These are phyloP conservation scores for Xylaria sp. DNA, from an alignment of 2,329 filamentous ascomycete species.

Conservation along the genomic window DNA sequence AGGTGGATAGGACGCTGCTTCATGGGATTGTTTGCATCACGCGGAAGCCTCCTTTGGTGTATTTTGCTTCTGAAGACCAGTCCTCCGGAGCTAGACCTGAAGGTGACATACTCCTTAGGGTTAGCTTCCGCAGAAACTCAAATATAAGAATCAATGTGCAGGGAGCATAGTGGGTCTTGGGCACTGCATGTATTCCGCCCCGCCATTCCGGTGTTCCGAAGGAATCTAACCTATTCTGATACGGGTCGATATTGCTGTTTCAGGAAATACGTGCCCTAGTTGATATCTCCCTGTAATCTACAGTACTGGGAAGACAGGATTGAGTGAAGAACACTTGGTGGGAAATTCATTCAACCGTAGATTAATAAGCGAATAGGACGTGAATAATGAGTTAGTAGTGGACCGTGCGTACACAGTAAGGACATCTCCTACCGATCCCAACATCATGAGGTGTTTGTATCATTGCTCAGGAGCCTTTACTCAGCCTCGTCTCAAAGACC, in stretches of 20 bases:
- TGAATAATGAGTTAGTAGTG: neutral
- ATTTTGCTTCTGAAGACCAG: no score
- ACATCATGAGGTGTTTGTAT: neutral
- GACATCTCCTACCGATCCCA: neutral
- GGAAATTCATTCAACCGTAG: neutral
- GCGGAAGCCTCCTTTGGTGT: no score
- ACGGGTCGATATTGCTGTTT: neutral
- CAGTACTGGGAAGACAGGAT: neutral
- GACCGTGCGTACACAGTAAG: neutral
- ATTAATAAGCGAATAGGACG: neutral
- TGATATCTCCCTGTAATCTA: neutral
- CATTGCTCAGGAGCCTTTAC: slow-evolving; percentile 5
- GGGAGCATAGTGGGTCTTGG: neutral
- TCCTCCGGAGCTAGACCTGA: neutral
- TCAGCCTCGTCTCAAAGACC: neutral
- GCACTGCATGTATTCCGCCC: neutral
- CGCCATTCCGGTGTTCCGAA: neutral
- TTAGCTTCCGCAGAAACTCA: neutral
- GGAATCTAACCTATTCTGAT: neutral
- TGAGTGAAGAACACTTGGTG: neutral
- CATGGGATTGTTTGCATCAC: neutral
- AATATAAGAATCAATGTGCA: neutral
- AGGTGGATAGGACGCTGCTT: neutral
- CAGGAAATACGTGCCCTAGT: neutral
- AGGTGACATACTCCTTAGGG: neutral